Conservation (phyloP, 257 asterid species). For the Ligustrum vulgare region DNA sequence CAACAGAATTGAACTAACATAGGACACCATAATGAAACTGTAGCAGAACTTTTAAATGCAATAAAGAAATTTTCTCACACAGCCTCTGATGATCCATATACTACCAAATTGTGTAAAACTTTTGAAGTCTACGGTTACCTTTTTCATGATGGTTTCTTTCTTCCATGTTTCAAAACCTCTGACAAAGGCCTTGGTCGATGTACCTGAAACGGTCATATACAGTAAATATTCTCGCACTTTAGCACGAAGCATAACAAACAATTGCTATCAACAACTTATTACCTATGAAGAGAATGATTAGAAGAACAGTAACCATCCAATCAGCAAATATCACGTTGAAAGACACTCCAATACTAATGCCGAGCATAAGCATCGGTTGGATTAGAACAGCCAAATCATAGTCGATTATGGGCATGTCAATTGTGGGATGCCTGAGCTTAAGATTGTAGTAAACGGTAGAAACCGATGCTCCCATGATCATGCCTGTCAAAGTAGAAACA, state of each 20-base stretch:
- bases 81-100: background rate
- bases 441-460: conserved; percentile 92
- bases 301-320: conserved; percentile 98
- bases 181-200: conserved; percentile 83
- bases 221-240: conserved; percentile 18
- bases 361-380: conserved; percentile 98
- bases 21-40: background rate
- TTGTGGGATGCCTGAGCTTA: conserved; percentile 83
- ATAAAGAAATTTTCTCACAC: background rate
- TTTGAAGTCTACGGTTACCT: conserved; percentile 35
- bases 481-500: conserved; percentile 55
- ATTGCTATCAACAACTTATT: conserved; percentile 23
- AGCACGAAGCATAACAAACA: background rate
- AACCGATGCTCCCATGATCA: conserved; percentile 96
- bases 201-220: conserved; percentile 47
- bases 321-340: conserved; percentile 94
- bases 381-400: conserved; percentile 94
- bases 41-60: background rate
- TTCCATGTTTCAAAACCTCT: conserved; percentile 95
- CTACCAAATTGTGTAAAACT: background rate
- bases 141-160: conserved; percentile 77
- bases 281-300: conserved; percentile 85
- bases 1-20: background rate
- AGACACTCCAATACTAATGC: conserved; percentile 91
- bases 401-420: conserved; percentile 89